A percentile compares a stretch with the other conserved stretches of the same genome.
Conservation (phyloP, 169 alveolate species). For the Plasmodium gallinaceum region DNA sequence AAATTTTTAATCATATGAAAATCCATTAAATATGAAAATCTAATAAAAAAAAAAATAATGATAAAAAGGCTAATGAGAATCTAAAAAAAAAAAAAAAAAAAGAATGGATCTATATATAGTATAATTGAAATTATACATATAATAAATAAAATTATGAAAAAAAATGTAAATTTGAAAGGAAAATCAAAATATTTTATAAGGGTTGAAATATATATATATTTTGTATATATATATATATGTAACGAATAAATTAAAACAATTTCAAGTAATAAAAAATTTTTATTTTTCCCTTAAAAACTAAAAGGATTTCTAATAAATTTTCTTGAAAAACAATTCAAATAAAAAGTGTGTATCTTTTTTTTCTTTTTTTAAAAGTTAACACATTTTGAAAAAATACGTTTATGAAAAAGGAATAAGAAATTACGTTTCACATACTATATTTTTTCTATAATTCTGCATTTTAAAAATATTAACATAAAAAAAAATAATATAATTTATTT, state of each 20-base stretch:
- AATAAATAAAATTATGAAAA: too few relatives aligned
- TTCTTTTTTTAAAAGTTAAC: constrained; percentile 10
- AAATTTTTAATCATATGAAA: background rate
- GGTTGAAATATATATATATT: background rate
- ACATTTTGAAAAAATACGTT: constrained; percentile 32
- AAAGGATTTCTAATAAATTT: background rate
- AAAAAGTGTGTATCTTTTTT: background rate
- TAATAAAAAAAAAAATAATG: background rate
- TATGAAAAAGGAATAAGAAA: constrained; percentile 1
- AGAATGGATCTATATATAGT: too few relatives aligned
- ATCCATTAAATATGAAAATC: background rate
- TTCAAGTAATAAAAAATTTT: background rate
- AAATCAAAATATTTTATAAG: background rate
- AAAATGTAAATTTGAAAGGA: too few relatives aligned
- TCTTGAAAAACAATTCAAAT: background rate
- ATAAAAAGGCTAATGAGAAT: background rate
- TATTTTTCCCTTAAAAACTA: background rate
- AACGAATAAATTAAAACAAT: background rate
- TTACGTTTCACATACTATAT: constrained; percentile 5
- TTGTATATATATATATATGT: background rate
- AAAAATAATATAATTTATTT: background rate
- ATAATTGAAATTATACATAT: background rate
- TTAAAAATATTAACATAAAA: constrained; percentile 12
- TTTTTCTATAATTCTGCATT: constrained; percentile 22
- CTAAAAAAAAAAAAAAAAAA: background rate